Percentiles rank a stretch among this genome's conserved stretches.
Evolutionary conservation across 768 basidiomycete species (phyloP).

Genomic region (Amanita brunnescens): DNA sequence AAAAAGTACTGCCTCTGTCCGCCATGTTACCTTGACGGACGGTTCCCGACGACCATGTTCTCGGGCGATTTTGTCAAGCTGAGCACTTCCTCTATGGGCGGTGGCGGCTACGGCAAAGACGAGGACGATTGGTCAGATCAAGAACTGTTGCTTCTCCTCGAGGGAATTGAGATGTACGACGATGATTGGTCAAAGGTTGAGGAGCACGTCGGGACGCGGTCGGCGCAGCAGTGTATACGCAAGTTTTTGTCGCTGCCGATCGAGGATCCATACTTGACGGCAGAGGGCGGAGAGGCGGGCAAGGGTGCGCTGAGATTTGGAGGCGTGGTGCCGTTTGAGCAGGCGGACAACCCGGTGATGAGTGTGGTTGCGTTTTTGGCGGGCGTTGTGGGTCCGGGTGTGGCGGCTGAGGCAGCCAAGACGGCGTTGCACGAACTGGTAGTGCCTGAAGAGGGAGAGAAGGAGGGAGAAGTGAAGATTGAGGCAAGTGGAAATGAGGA

Average conservation of each 20-base stretch:
- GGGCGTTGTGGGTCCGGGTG: slow-evolving; percentile 80
- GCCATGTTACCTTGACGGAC: slow-evolving; percentile 91
- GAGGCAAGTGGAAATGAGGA: slow-evolving; percentile 24
- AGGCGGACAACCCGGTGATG: slow-evolving; percentile 97
- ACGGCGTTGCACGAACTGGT: slow-evolving; percentile 78
- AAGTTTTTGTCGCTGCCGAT: slow-evolving; percentile 96
- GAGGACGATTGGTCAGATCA: slow-evolving; percentile 82
- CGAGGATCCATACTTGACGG: slow-evolving; percentile 85
- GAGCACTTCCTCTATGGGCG: slow-evolving; percentile 32
- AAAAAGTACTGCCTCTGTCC: slow-evolving; percentile 88
- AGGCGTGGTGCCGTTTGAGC: slow-evolving; percentile 83
- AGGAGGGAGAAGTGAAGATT: slow-evolving; percentile 21
- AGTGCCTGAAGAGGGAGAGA: slow-evolving; percentile 40
- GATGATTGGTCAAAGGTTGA: slow-evolving; percentile 94
- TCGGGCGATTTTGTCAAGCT: slow-evolving; percentile 95
- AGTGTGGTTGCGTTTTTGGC: slow-evolving; percentile 97
- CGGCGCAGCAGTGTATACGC: slow-evolving; percentile 90
- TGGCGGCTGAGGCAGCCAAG: slow-evolving; percentile 92
- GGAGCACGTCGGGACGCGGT: slow-evolving; percentile 87
- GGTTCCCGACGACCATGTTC: slow-evolving; percentile 95
- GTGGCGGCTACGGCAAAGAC: slow-evolving; percentile 23
- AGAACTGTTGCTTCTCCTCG: slow-evolving; percentile 82
- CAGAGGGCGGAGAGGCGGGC: slow-evolving; percentile 42
- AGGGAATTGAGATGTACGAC: slow-evolving; percentile 96
- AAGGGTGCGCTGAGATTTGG: slow-evolving; percentile 71